Evolutionary conservation across 106 monocot species (phyloP).

Genomic region (Apostasia shenzhenica): DNA sequence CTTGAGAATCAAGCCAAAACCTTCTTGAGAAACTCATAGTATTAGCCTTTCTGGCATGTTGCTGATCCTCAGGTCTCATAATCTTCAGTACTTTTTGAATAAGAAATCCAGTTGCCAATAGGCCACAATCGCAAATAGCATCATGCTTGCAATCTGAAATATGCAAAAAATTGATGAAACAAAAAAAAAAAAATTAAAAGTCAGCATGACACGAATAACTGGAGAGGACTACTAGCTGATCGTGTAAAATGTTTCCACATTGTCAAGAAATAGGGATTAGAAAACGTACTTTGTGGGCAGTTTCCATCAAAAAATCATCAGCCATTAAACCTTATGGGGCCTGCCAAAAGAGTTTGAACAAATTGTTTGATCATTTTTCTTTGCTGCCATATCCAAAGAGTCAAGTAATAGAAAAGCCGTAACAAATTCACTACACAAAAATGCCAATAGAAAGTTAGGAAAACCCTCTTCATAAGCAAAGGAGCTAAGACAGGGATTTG

Average conservation of each 20-base stretch:
- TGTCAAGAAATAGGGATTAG: constrained; percentile 45
- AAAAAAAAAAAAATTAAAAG: too few relatives aligned
- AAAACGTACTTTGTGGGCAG: constrained; percentile 29
- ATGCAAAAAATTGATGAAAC: neutral
- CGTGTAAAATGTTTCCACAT: constrained; percentile 11
- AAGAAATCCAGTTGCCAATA: constrained; percentile 53
- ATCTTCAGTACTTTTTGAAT: constrained; percentile 17
- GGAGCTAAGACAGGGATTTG: too few relatives aligned
- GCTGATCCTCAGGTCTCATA: constrained; percentile 30
- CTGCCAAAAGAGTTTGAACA: constrained; percentile 15
- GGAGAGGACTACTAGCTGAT: too few relatives aligned
- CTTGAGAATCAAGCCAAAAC: neutral
- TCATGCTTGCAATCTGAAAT: constrained; percentile 32
- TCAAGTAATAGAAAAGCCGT: too few relatives aligned
- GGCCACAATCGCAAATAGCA: constrained; percentile 61
- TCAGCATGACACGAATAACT: too few relatives aligned
- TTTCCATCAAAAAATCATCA: constrained; percentile 16
- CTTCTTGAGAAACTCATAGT: constrained; percentile 41
- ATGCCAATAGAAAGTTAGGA: too few relatives aligned
- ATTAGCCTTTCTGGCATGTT: constrained; percentile 9
- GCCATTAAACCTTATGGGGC: constrained; percentile 36
- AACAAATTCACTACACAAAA: too few relatives aligned
- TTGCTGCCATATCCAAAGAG: too few relatives aligned
- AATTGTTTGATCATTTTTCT: neutral
- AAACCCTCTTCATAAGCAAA: too few relatives aligned